These are phyloP conservation scores for Trichoderma atroviride DNA, from an alignment of 2,329 filamentous ascomycete species.

Conservation along the genomic window DNA sequence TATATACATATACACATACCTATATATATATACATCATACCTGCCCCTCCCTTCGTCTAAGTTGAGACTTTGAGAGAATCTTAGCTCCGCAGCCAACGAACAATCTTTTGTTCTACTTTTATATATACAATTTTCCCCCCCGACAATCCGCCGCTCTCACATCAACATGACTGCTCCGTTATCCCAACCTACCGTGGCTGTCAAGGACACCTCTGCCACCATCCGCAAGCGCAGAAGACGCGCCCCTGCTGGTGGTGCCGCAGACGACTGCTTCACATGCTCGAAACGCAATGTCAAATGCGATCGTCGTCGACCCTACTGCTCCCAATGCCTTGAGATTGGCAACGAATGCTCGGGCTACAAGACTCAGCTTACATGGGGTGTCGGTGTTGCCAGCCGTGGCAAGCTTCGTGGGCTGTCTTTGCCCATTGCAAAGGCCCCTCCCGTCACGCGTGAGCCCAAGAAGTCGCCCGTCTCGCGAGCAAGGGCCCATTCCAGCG, in stretches of 20 bases:
- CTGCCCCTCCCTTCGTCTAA: not conserved
- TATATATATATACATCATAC: not conserved
- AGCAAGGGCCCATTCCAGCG: conserved; percentile 50
- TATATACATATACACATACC: not conserved
- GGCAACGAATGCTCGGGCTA: conserved; percentile 95
- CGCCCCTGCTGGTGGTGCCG: conserved; percentile 83
- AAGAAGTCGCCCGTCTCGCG: conserved; percentile 53
- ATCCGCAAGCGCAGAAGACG: conserved; percentile 78
- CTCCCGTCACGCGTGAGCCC: conserved; percentile 53
- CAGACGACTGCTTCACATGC: conserved; percentile 95
- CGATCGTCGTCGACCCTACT: conserved; percentile 90
- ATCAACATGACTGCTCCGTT: conserved; percentile 53
- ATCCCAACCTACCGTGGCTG: conserved; percentile 46
- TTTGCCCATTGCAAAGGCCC: conserved; percentile 66
- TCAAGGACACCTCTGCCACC: conserved; percentile 55
- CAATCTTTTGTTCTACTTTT: not conserved
- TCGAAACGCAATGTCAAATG: conserved; percentile 81
- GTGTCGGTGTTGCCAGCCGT: conserved; percentile 90
- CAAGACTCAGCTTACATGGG: conserved; percentile 96
- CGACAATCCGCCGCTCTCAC: not conserved
- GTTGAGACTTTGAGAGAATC: not conserved
- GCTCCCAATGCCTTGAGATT: conserved; percentile 88
- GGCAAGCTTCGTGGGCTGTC: conserved; percentile 92
- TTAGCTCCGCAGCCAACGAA: not conserved
- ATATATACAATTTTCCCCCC: not conserved